Evolutionary conservation across 2,329 filamentous ascomycete genomes (phyloP), one percentile per base, ranked within the genome.

Genomic region (Cadophora sp.): DNA sequence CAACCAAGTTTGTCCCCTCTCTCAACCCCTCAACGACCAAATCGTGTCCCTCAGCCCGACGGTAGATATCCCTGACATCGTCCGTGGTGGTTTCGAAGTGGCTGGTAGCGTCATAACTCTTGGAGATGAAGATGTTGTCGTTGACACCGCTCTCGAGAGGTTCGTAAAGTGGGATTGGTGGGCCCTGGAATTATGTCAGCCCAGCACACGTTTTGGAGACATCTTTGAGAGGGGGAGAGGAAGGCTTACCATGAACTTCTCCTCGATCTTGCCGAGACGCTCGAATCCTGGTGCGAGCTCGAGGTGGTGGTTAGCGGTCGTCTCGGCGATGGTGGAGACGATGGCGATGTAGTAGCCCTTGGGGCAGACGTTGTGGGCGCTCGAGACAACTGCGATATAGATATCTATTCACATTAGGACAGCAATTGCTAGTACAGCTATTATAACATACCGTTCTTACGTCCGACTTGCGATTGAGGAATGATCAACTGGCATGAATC

Each of bases 291-390:
- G 89, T 81, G 96, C 89, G 51, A 99, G 89, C 84, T 99, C 96
- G 66, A 97, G 85, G 81, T 99, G 96, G 82, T 97, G 94, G 86
- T 99, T 98, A 72, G 92, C 90, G 69, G 89, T 83, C 53, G 89
- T 90, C 85, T 99, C 96, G 71, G 96, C 93, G 77, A 99, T 97
- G 68, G 96, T 99, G 58, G 94, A 97, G 72, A 99, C 95, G 69
- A 98, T 99, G 75, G 96, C 96, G 75, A 99, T 93, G 85, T 96
- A 99, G 88, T 97, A 98, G 69, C 95, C 95, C 87, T 97, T 97
- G 76, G 96, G 96, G 84, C 95, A 98, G 75, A 99, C 96, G 76
- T 97, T 98, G 84, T 99, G 96, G 45, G 94, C 93, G 47, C 93
- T 93, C 0, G 94, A 97, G 67, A 99, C 94, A 79, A 96, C 92